These are phyloP conservation scores for Penicillium italicum DNA, from an alignment of 2,329 filamentous ascomycete genomes.

Conservation along the genomic window DNA sequence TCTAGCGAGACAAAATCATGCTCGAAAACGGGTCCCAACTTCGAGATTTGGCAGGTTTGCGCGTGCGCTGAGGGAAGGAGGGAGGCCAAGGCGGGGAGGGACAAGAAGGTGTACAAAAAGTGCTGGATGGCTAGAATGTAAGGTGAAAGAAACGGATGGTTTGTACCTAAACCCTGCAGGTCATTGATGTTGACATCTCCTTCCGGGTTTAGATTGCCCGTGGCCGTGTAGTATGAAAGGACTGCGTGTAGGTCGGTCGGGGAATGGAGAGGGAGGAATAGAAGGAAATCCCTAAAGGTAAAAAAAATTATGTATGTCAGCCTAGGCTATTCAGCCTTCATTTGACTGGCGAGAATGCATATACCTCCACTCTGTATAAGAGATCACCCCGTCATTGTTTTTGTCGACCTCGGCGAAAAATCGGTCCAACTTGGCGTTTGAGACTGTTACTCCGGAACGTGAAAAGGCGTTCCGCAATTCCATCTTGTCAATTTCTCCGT, in stretches of 20 bases:
- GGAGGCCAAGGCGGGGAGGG: constrained; percentile 31
- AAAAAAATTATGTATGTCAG: constrained; percentile 7
- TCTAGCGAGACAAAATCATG: constrained; percentile 32
- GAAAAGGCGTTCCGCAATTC: constrained; percentile 78
- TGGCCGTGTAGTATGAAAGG: constrained; percentile 85
- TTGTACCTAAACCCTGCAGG: constrained; percentile 87
- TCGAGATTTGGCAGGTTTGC: constrained; percentile 28
- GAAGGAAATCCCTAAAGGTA: constrained; percentile 72
- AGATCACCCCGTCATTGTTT: constrained; percentile 82
- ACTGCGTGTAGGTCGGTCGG: constrained; percentile 68
- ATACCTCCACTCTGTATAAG: constrained; percentile 95
- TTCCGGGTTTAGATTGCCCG: constrained; percentile 85
- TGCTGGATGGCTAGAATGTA: constrained; percentile 32
- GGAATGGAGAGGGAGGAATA: constrained; percentile 73
- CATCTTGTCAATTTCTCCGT: constrained; percentile 81
- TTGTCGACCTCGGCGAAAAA: constrained; percentile 90
- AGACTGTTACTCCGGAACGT: constrained; percentile 72
- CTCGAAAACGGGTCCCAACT: constrained; percentile 26
- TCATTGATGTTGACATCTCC: constrained; percentile 94
- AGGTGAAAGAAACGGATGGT: constrained; percentile 41
- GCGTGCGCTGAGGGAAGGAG: constrained; percentile 34
- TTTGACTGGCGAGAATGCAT: constrained; percentile 33
- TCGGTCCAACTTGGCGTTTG: constrained; percentile 69
- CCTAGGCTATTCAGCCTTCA: constrained; percentile 2
- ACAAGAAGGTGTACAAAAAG: constrained; percentile 38